A percentile compares a stretch with the other conserved stretches of the same genome.
Evolutionary conservation across 495 filamentous ascomycete species (phyloP).

Genomic region (Xylaria sp.): DNA sequence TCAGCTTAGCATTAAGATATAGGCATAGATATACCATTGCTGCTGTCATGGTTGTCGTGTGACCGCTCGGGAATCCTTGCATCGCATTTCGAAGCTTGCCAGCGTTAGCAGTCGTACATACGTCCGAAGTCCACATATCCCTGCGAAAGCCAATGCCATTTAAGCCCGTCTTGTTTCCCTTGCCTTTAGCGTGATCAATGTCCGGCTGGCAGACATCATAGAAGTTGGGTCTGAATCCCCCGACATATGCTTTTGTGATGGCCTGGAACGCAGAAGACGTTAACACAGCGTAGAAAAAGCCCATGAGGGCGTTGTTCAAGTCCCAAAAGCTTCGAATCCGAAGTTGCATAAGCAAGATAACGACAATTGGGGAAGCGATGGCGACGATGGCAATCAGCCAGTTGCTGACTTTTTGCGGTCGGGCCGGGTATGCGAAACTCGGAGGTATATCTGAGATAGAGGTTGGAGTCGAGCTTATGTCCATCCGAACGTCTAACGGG

Average conservation of each 20-base stretch:
- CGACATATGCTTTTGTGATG: slow-evolving; percentile 59
- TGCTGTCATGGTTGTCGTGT: slow-evolving; percentile 60
- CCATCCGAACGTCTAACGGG: slow-evolving; percentile 12
- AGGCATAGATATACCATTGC: slow-evolving; percentile 59
- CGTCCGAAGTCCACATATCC: slow-evolving; percentile 57
- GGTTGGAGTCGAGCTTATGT: background rate
- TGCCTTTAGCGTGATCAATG: slow-evolving; percentile 32
- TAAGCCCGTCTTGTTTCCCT: slow-evolving; percentile 31
- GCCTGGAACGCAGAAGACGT: slow-evolving; percentile 62
- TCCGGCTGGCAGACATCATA: slow-evolving; percentile 58
- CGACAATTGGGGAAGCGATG: slow-evolving; percentile 46
- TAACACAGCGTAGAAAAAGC: slow-evolving; percentile 59
- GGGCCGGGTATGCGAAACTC: slow-evolving; percentile 56
- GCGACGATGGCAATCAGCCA: slow-evolving; percentile 52
- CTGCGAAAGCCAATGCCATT: slow-evolving; percentile 52
- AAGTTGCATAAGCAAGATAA: slow-evolving; percentile 55
- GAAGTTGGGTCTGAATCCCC: slow-evolving; percentile 61
- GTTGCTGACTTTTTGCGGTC: slow-evolving; percentile 56
- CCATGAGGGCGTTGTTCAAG: slow-evolving; percentile 59
- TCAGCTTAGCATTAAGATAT: slow-evolving; percentile 65
- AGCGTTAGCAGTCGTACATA: slow-evolving; percentile 56
- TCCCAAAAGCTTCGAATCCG: slow-evolving; percentile 64
- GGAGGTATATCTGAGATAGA: slow-evolving; percentile 50
- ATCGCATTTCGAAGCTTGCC: slow-evolving; percentile 48
- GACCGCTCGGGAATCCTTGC: slow-evolving; percentile 61